These are phyloP conservation scores for Cystobasidium onofrii DNA, from an alignment of 768 basidiomycete species.

Conservation along the genomic window DNA sequence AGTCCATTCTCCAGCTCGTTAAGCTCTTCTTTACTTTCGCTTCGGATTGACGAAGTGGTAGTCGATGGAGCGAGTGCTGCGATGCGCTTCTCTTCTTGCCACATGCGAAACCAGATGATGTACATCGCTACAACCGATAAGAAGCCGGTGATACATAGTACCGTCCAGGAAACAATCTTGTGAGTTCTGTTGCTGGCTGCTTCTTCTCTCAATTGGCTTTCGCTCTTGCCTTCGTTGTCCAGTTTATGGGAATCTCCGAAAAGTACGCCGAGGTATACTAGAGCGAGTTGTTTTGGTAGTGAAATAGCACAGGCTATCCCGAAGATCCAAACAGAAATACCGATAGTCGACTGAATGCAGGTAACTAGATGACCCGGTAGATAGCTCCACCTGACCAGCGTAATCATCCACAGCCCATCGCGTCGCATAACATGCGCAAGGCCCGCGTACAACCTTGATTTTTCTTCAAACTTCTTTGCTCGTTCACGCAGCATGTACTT, in stretches of 20 bases:
- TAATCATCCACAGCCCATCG: constrained; percentile 22
- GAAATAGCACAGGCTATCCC: constrained; percentile 19
- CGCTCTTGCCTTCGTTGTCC: not conserved
- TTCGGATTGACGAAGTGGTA: not conserved
- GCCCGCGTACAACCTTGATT: not conserved
- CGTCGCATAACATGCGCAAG: constrained; percentile 15
- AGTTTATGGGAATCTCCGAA: constrained; percentile 11
- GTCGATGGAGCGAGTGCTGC: not conserved
- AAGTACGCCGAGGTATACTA: constrained; percentile 18
- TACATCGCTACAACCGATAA: constrained; percentile 7
- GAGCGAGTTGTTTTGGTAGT: constrained; percentile 12
- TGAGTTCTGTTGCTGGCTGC: not conserved
- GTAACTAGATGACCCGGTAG: constrained; percentile 11
- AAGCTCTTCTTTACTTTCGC: not conserved
- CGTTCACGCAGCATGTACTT: constrained; percentile 18
- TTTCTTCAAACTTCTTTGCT: constrained; percentile 9
- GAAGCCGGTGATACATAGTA: constrained; percentile 18
- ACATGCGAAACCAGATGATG: constrained; percentile 26
- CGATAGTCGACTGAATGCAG: constrained; percentile 4
- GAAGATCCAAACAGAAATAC: constrained; percentile 20
- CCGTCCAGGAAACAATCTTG: constrained; percentile 13
- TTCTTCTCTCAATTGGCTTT: not conserved
- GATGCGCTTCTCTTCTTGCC: not conserved
- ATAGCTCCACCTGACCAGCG: constrained; percentile 8
- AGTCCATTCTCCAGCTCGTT: not conserved